Evolutionary conservation across 805 yeast genomes (phyloP), one percentile per base, ranked within the genome.

Genomic region (Candida glaebosa): DNA sequence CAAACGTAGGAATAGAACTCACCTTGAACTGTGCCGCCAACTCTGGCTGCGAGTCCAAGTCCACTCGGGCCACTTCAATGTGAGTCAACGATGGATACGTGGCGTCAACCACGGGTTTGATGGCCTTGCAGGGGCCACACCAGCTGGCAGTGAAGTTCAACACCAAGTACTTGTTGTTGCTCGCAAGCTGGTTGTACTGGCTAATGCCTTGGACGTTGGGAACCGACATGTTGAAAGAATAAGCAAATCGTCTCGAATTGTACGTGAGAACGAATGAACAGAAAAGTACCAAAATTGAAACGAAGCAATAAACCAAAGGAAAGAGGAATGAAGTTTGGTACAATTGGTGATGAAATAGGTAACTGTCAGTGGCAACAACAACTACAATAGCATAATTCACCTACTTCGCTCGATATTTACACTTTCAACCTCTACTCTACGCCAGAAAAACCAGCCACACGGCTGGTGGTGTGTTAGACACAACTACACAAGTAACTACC

Each of bases 91-190:
- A 47, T 3, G 45, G 32, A 43, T 72, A 70, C 18, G 71, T 43
- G 39, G 57, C 52, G 34, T 76, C 79, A 15, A 76, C 45, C 7
- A 64, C 45, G 4, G 80, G 80, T 33, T 68, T 67, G 33, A 76
- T 65, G 10, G 71, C 70, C 49, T 70, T 67, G 48, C 81, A 76
- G 3, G 81, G 81, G 1, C 78, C 81, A 53, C 83, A 79, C 83
- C 84, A 79, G 19, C 65, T 30, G 1, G 84, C 84, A 4, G 81
- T 77, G 63, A 78, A 78, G 52, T 78, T 72, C 20, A 70, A 71
- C 38, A 76, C 66, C 20, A 76, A 53, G 38, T 63, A 65, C 42
- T 64, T 65, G 49, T 73, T 72, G 33, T 39, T 40, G 5, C 45
- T 41, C 18, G 71, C 39, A 25, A 61, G 52, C 3, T 42, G 40